These are phyloP conservation scores for Saccharomyces hybrid DNA, from an alignment of 1,139 yeast genomes.

Conservation along the genomic window DNA sequence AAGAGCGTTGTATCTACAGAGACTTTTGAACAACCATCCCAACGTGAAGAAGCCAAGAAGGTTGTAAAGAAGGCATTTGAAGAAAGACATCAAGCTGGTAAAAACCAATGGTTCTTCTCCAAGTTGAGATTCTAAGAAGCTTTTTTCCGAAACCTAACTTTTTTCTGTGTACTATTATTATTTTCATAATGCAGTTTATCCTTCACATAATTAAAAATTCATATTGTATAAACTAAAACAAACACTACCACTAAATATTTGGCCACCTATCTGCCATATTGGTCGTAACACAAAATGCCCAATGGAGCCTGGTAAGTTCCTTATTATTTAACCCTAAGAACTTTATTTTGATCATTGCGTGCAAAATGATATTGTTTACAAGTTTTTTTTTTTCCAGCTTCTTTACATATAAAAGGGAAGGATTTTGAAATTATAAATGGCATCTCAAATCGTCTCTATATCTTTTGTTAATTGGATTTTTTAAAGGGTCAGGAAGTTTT, in stretches of 20 bases:
- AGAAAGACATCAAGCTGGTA: slow-evolving; percentile 99
- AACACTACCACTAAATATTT: background rate
- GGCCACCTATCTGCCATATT: background rate
- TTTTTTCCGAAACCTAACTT: slow-evolving; percentile 8
- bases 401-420: background rate
- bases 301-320: background rate
- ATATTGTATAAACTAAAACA: background rate
- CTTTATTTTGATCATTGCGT: background rate
- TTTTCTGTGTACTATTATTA: background rate
- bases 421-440: background rate
- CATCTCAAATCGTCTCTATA: too few species aligned
- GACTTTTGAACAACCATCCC: slow-evolving; percentile 95
- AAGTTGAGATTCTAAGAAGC: slow-evolving; percentile 83
- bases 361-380: background rate
- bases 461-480: too few species aligned
- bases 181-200: slow-evolving; percentile 1
- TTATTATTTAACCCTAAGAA: background rate
- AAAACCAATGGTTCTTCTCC: slow-evolving; percentile 99
- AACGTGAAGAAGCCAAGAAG: slow-evolving; percentile 98
- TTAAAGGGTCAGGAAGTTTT: slow-evolving; percentile 11
- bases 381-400: background rate
- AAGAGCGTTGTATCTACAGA: slow-evolving; percentile 80
- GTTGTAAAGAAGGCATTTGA: slow-evolving; percentile 98
- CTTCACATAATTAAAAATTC: background rate
- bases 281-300: background rate